Percentiles rank a stretch among this genome's conserved stretches.
Conservation (phyloP, 805 yeast genomes). For the Barnettozyma vustinii region DNA sequence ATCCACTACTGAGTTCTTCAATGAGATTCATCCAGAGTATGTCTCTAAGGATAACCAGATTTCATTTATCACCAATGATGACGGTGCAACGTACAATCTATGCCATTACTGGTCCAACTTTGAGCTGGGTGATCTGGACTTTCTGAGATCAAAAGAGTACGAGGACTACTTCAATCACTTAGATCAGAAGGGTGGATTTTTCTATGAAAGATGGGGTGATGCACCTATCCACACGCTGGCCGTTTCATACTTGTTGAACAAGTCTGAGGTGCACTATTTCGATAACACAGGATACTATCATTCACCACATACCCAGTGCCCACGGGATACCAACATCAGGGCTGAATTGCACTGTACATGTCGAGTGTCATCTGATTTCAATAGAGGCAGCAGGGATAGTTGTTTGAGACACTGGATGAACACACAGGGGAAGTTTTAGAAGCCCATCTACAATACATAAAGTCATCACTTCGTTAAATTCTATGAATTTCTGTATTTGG, state of each 20-base stretch:
- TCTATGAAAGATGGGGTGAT: constrained; percentile 90
- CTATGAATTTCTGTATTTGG: background rate
- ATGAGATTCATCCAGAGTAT: constrained; percentile 39
- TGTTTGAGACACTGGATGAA: constrained; percentile 22
- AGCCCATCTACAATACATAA: background rate
- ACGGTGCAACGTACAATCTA: constrained; percentile 58
- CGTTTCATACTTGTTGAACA: constrained; percentile 52
- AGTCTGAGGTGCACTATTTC: constrained; percentile 59
- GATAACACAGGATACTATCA: constrained; percentile 74
- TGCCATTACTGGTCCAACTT: constrained; percentile 86
- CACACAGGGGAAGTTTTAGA: background rate
- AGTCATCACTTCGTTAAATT: background rate
- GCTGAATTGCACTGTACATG: constrained; percentile 47
- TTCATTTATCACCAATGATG: constrained; percentile 58
- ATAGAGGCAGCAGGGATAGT: constrained; percentile 23
- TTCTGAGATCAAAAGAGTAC: constrained; percentile 57
- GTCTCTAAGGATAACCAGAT: constrained; percentile 47
- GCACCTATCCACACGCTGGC: constrained; percentile 88
- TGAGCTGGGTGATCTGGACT: constrained; percentile 67
- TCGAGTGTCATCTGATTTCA: constrained; percentile 29
- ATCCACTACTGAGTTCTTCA: constrained; percentile 55
- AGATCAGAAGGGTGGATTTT: constrained; percentile 71
- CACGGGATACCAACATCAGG: constrained; percentile 41
- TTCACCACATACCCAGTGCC: constrained; percentile 53
- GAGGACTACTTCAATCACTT: constrained; percentile 54